Evolutionary conservation across 2,329 filamentous ascomycete species (phyloP).

Genomic region (Stromatinia cepivora): DNA sequence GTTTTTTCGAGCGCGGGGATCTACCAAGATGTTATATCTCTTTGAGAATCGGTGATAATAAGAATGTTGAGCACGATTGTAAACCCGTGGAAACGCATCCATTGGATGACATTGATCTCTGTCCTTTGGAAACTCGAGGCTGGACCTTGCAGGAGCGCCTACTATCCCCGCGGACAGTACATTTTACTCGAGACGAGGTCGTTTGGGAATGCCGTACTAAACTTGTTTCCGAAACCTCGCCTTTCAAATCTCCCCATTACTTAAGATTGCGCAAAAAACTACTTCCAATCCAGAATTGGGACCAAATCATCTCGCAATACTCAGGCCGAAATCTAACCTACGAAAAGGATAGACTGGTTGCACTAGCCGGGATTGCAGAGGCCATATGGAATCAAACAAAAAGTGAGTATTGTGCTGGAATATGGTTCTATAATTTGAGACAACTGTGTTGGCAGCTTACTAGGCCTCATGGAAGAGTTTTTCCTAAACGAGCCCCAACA

Average conservation of each 20-base stretch:
- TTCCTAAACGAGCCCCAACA: neutral
- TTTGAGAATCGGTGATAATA: neutral
- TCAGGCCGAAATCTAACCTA: neutral
- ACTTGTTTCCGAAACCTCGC: neutral
- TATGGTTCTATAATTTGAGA: neutral
- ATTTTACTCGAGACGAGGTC: neutral
- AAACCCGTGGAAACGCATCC: rapidly evolving
- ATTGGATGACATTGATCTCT: rapidly evolving
- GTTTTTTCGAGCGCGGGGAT: neutral
- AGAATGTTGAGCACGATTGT: neutral
- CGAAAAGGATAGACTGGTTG: neutral
- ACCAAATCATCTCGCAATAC: neutral
- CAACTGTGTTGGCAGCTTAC: neutral
- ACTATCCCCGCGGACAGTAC: neutral
- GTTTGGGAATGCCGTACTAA: neutral
- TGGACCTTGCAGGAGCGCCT: neutral
- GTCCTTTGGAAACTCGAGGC: neutral
- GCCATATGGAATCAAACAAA: neutral
- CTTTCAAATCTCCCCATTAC: too few species aligned
- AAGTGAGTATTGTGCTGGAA: neutral
- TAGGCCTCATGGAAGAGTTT: neutral
- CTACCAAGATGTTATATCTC: neutral
- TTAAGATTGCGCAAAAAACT: neutral
- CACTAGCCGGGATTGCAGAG: neutral
- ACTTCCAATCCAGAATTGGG: neutral